Percentiles rank a stretch among this genome's conserved stretches.
phyloP scores from a whole-genome alignment of 2,329 filamentous ascomycete species.

The Drechslerella coelobrocha region DNA sequence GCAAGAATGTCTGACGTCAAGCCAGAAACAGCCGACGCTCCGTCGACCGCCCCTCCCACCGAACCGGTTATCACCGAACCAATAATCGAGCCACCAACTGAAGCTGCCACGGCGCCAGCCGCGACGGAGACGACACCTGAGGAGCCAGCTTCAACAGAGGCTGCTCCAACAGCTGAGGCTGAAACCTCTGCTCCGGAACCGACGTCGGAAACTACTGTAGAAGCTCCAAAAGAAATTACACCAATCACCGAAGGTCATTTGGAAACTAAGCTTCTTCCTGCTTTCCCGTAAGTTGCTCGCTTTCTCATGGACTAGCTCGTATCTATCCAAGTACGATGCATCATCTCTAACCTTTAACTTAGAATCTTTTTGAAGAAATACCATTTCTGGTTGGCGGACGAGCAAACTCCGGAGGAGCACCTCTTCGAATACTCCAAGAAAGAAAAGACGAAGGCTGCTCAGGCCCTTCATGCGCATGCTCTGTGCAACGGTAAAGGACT shows the following conservation, averaged over 20 bases:
- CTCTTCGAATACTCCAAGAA: conserved; percentile 79
- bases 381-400: conserved; percentile 83
- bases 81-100: conserved; percentile 53
- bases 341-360: too few relatives aligned
- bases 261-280: conserved; percentile 35
- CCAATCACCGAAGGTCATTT: conserved; percentile 57
- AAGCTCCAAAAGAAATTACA: conserved; percentile 35
- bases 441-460: conserved; percentile 84
- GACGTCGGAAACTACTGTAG: conserved; percentile 60
- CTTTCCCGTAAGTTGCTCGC: conserved; percentile 32
- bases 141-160: conserved; percentile 49
- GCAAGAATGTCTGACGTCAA: conserved; percentile 55
- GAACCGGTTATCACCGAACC: conserved; percentile 52
- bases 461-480: conserved; percentile 80
- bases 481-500: conserved; percentile 94
- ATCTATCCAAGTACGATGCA: neutral
- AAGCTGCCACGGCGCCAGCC: conserved; percentile 25
- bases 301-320: neutral
- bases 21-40: conserved; percentile 57
- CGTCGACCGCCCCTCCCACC: conserved; percentile 49
- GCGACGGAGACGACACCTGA: conserved; percentile 39
- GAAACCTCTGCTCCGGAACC: conserved; percentile 58
- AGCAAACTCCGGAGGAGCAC: conserved; percentile 75
- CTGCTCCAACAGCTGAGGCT: conserved; percentile 24
- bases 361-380: conserved; percentile 86